phyloP scores from a whole-genome alignment of 768 basidiomycete genomes.

The Leccinum arenicola region DNA sequence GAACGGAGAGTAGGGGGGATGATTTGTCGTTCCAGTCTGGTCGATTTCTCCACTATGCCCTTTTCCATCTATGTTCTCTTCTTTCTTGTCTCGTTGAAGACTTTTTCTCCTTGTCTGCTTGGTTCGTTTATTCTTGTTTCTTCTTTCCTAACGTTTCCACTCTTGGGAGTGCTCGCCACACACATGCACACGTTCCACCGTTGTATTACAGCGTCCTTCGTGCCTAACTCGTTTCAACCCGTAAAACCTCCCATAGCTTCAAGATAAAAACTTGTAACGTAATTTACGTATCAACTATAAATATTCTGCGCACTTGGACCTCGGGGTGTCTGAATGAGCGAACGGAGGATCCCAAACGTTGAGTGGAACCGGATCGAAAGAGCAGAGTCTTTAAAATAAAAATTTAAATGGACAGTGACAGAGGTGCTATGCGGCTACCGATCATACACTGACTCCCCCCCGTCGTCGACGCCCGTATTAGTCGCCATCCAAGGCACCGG shows the following conservation, averaged over 20 bases:
- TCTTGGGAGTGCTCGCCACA: slow-evolving; percentile 1
- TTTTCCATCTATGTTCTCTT: not conserved
- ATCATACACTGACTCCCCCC: slow-evolving; percentile 13
- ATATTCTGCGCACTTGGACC: slow-evolving; percentile 16
- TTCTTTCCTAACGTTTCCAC: slow-evolving; percentile 1
- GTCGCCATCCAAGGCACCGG: slow-evolving; percentile 14
- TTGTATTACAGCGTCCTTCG: slow-evolving; percentile 20
- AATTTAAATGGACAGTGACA: not conserved
- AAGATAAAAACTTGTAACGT: slow-evolving; percentile 29
- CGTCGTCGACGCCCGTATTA: not conserved
- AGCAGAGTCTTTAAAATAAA: not conserved
- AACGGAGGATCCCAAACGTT: not conserved
- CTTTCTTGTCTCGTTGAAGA: slow-evolving; percentile 8
- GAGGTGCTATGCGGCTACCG: slow-evolving; percentile 1
- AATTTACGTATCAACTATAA: slow-evolving; percentile 35
- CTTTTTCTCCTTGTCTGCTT: slow-evolving; percentile 15
- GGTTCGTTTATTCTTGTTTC: slow-evolving; percentile 15
- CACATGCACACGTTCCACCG: not conserved
- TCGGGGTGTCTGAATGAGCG: not conserved
- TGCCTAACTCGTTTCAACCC: not conserved
- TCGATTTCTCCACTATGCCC: not conserved
- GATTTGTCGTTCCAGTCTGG: not conserved
- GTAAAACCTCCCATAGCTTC: slow-evolving; percentile 3
- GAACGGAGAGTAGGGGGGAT: slow-evolving; percentile 10
- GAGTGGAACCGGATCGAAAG: not conserved